Conservation (phyloP, 495 filamentous ascomycete genomes). For the Massariosphaeria phaeospora region DNA sequence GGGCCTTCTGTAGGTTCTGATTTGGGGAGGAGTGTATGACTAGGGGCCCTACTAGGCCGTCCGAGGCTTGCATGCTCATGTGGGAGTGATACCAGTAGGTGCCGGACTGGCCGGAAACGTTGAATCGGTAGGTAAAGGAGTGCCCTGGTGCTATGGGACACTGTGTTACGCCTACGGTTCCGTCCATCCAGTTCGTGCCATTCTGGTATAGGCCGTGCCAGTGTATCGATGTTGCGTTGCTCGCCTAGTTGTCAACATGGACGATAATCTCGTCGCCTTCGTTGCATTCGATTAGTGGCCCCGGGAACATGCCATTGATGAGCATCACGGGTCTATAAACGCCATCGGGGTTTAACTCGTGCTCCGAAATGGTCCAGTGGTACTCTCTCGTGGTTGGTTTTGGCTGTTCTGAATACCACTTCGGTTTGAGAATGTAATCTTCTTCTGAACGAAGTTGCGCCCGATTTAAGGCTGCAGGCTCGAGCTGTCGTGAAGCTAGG, state of each 20-base stretch:
- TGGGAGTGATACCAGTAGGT: constrained; percentile 42
- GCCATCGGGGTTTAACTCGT: constrained; percentile 50
- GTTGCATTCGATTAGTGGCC: constrained; percentile 31
- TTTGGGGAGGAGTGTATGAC: constrained; percentile 50
- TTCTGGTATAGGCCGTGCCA: constrained; percentile 37
- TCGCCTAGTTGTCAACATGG: constrained; percentile 43
- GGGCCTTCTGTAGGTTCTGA: constrained; percentile 39
- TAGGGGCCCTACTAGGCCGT: constrained; percentile 55
- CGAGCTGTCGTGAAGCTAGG: background rate
- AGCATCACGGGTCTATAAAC: constrained; percentile 47
- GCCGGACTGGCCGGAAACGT: constrained; percentile 34
- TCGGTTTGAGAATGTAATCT: constrained; percentile 46
- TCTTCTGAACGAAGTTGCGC: constrained; percentile 21
- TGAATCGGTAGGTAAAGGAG: constrained; percentile 39
- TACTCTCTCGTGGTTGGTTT: constrained; percentile 44
- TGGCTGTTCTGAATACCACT: constrained; percentile 45
- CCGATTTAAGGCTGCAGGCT: background rate
- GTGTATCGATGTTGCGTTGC: constrained; percentile 41
- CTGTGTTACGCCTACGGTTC: constrained; percentile 30
- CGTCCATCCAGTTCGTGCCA: constrained; percentile 35
- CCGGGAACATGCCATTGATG: constrained; percentile 32
- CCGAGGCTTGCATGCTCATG: constrained; percentile 37
- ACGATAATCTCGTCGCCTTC: constrained; percentile 42
- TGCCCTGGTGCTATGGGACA: constrained; percentile 37
- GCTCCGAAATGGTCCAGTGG: constrained; percentile 48